phyloP scores from a whole-genome alignment of 1,284 basidiomycete species.

The Wallemia mellicola region DNA sequence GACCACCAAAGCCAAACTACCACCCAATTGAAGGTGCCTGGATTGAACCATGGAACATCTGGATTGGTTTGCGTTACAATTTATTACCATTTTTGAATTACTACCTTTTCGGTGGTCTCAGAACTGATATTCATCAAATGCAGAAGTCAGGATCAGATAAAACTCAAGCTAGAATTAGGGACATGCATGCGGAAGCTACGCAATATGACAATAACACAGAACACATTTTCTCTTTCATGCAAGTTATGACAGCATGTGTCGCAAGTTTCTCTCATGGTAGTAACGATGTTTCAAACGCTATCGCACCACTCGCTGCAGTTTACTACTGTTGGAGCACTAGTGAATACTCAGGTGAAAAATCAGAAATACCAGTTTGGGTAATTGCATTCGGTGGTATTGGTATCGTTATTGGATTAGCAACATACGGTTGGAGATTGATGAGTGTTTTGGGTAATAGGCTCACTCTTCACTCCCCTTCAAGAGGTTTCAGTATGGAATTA shows the following conservation, averaged over 20 bases:
- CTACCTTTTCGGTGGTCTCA: constrained; percentile 3
- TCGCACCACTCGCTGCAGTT: constrained; percentile 19
- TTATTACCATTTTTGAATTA: constrained; percentile 8
- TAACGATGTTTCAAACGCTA: constrained; percentile 16
- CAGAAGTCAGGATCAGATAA: constrained; percentile 15
- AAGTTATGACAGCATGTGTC: constrained; percentile 22
- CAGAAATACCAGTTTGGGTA: constrained; percentile 19
- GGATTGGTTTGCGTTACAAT: constrained; percentile 16
- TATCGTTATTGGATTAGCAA: constrained; percentile 20
- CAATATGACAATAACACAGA: constrained; percentile 22
- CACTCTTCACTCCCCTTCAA: constrained; percentile 19
- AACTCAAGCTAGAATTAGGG: constrained; percentile 12
- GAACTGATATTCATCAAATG: constrained; percentile 16
- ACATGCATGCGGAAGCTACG: constrained; percentile 16
- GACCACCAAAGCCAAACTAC: not conserved
- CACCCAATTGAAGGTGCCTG: constrained; percentile 10
- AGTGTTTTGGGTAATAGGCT: constrained; percentile 19
- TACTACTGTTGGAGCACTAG: constrained; percentile 17
- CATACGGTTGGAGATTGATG: constrained; percentile 18
- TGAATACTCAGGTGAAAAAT: constrained; percentile 12
- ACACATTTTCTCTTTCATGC: constrained; percentile 21
- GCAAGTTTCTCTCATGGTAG: constrained; percentile 21
- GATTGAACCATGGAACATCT: constrained; percentile 17
- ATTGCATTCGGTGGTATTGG: constrained; percentile 16
- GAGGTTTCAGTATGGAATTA: constrained; percentile 22